Conservation (phyloP, 2,329 filamentous ascomycete genomes). For the Leptographium flavum region DNA sequence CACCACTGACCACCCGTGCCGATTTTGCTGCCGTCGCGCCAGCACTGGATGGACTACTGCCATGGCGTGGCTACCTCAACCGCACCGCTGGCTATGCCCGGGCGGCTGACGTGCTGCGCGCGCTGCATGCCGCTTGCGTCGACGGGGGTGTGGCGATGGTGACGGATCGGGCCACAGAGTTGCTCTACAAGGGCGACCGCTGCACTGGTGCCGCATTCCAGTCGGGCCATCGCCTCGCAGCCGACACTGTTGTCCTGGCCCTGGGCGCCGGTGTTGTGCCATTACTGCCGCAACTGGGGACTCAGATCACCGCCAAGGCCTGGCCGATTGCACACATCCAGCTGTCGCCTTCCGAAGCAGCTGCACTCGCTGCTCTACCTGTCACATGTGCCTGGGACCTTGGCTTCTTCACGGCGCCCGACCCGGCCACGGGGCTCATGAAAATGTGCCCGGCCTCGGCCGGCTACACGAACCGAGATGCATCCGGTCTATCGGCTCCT, state of each 20-base stretch:
- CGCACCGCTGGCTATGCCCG: conserved; percentile 41
- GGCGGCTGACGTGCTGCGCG: conserved; percentile 33
- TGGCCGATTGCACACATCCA: conserved; percentile 47
- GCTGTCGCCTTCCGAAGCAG: conserved; percentile 37
- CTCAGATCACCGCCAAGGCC: conserved; percentile 34
- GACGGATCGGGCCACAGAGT: conserved; percentile 18
- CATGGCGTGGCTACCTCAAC: conserved; percentile 46
- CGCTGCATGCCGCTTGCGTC: conserved; percentile 27
- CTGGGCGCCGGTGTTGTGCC: conserved; percentile 11
- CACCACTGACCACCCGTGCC: conserved; percentile 16
- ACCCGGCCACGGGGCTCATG: conserved; percentile 38
- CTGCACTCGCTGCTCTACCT: conserved; percentile 39
- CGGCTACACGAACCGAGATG: conserved; percentile 34
- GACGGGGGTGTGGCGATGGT: conserved; percentile 19
- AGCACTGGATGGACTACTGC: conserved; percentile 31
- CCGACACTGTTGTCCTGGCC: conserved; percentile 32
- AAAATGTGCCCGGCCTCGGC: conserved; percentile 46
- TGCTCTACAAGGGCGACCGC: conserved; percentile 17
- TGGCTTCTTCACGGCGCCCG: conserved; percentile 52
- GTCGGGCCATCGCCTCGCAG: conserved; percentile 14
- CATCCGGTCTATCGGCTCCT: background rate
- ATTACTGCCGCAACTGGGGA: conserved; percentile 32
- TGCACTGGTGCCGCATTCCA: conserved; percentile 16
- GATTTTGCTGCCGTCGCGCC: conserved; percentile 31
- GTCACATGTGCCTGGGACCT: conserved; percentile 46